Evolutionary conservation across 2,329 filamentous ascomycete species (phyloP).

Genomic region (Decorospora gaudefroyi): DNA sequence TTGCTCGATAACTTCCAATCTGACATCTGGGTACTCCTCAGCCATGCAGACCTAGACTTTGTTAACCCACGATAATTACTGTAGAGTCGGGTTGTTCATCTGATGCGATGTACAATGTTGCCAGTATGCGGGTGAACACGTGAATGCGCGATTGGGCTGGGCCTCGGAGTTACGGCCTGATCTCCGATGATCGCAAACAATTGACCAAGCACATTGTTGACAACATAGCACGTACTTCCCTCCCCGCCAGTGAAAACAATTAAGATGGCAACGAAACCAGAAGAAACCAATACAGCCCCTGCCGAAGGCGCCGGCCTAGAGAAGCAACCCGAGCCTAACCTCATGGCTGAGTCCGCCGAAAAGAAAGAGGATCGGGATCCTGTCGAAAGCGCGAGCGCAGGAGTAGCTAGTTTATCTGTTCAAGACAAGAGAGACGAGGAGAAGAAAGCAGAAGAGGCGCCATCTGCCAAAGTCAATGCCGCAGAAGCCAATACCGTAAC

Average conservation of each 20-base stretch:
- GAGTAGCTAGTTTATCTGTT: slow-evolving; percentile 24
- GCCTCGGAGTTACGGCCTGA: slow-evolving; percentile 18
- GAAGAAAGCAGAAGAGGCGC: slow-evolving; percentile 16
- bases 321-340: slow-evolving; percentile 21
- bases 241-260: too few relatives aligned
- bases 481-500: slow-evolving; percentile 6
- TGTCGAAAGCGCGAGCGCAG: slow-evolving; percentile 23
- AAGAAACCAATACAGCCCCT: slow-evolving; percentile 18
- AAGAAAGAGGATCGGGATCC: slow-evolving; percentile 22
- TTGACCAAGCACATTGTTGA: slow-evolving; percentile 6
- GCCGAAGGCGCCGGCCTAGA: slow-evolving; percentile 24
- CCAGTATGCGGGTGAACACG: slow-evolving; percentile 9
- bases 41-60: too few relatives aligned
- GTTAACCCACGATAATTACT: too few relatives aligned
- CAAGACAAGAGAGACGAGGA: slow-evolving; percentile 20
- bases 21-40: too few relatives aligned
- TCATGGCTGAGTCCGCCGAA: slow-evolving; percentile 18
- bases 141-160: slow-evolving; percentile 19
- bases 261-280: slow-evolving; percentile 27
- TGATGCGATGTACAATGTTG: neutral
- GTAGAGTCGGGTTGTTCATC: too few relatives aligned
- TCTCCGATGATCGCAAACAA: slow-evolving; percentile 13
- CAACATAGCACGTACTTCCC: neutral
- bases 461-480: neutral
- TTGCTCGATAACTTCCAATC: too few relatives aligned